Evolutionary conservation across 805 yeast species (phyloP).

Genomic region (Ogataea ramenticola): DNA sequence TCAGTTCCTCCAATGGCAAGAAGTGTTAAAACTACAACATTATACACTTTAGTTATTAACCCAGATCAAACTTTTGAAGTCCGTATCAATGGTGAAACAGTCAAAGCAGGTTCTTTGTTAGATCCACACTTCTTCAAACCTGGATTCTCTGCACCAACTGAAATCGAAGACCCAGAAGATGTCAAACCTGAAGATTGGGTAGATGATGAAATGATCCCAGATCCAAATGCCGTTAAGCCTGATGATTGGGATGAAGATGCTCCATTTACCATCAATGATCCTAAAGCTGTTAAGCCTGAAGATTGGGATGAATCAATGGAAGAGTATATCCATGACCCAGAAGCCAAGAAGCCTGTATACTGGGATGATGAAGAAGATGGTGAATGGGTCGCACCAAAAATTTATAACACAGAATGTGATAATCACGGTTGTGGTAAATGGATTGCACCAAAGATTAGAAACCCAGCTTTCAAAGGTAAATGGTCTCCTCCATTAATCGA

Average conservation of each 20-base stretch:
- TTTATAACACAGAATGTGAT: conserved; percentile 69
- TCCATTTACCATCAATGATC: no score
- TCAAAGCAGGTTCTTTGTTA: conserved; percentile 60
- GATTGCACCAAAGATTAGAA: conserved; percentile 58
- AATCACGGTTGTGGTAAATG: conserved; percentile 76
- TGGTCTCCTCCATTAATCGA: conserved; percentile 64
- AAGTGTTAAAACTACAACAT: conserved; percentile 45
- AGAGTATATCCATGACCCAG: conserved; percentile 58
- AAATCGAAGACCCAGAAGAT: conserved; percentile 50
- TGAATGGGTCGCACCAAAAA: conserved; percentile 65
- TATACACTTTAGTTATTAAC: conserved; percentile 72
- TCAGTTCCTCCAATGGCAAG: conserved; percentile 61
- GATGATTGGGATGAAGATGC: conserved; percentile 76
- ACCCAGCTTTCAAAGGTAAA: conserved; percentile 68
- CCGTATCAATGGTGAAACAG: conserved; percentile 73
- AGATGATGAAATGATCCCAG: conserved; percentile 56
- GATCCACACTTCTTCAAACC: conserved; percentile 55
- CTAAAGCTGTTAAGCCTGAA: no score
- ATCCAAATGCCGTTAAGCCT: conserved; percentile 64
- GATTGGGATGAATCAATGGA: conserved; percentile 24
- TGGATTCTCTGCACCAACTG: conserved; percentile 56
- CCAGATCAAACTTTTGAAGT: conserved; percentile 68
- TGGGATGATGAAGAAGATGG: conserved; percentile 95
- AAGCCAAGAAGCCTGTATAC: conserved; percentile 56
- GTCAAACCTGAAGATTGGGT: conserved; percentile 83